phyloP scores from a whole-genome alignment of 208 protist species.

The Wallacemonas sp. region DNA sequence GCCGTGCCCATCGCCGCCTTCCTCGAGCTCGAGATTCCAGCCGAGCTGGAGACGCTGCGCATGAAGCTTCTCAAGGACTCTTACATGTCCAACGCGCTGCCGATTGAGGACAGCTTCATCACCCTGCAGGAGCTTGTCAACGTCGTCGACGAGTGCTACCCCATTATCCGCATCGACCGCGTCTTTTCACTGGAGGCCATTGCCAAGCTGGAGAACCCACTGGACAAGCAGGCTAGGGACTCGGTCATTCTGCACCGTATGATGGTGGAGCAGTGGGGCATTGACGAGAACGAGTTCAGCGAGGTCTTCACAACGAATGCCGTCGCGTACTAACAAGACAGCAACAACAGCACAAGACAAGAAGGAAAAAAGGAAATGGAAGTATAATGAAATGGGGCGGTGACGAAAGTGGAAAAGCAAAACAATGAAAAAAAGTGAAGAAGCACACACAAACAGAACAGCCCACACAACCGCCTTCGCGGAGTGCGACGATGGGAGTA shows the following conservation, averaged over 20 bases:
- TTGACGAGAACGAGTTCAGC: conserved; percentile 26
- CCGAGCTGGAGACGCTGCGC: conserved; percentile 54
- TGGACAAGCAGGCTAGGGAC: conserved; percentile 18
- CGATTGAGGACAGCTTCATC: conserved; percentile 76
- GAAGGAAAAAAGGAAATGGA: conserved; percentile 17
- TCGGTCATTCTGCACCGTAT: conserved; percentile 27
- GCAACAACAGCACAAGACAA: not conserved
- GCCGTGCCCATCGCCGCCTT: conserved; percentile 59
- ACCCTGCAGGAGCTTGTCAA: conserved; percentile 88
- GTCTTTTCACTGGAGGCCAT: conserved; percentile 44
- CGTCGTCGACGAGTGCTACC: conserved; percentile 81
- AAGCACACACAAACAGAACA: not conserved
- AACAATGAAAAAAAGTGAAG: too few relatives aligned
- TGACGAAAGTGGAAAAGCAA: not conserved
- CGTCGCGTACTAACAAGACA: not conserved
- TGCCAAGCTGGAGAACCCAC: conserved; percentile 39
- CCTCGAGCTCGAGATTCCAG: conserved; percentile 54
- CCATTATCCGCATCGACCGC: conserved; percentile 52
- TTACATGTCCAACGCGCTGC: conserved; percentile 62
- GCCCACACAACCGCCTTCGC: not conserved
- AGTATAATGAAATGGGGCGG: not conserved
- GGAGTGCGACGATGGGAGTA: not conserved
- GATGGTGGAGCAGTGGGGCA: conserved; percentile 26
- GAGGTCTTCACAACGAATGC: conserved; percentile 14
- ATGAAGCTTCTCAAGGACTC: conserved; percentile 59